Base-by-base conservation (phyloP, 164 flowering plant species). In the Piper longum region DNA sequence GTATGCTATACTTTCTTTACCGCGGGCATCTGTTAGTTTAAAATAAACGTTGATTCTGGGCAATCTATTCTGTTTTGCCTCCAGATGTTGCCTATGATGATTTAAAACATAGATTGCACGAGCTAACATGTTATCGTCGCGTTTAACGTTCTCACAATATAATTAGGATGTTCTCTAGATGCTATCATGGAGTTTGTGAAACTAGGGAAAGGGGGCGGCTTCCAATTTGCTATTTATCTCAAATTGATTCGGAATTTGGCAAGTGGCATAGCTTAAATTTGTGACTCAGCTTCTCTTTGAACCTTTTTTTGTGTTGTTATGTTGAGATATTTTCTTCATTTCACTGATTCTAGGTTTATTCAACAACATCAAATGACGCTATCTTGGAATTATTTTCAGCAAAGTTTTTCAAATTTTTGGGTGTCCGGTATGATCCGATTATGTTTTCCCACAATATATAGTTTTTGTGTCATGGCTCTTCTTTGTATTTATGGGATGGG, bases 111-210 rank as follows among this genome's bases (percentile, higher is more conserved):
- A 14, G 52, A 3, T 48, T 48, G 3, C 52, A 2, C 12, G 36
- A 26, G 36, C 36, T 26, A 26, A 26, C 36, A 26, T 48, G 52
- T 5, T 48, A 48, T 48, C 14, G 1, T 48, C 14, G 52, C 52
- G 3, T 2, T 48, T 41, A 57, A n/a, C 52, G 43, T 62, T 44
- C 18, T 57, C 41, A 9, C 55, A 13, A 19, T 62, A 36, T 57
- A 36, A 56, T 61, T 57, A 86, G 97, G 97, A 84, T 63, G 73
- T 87, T 60, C 81, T 54, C 68, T 93, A 76, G 97, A 88, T 68
- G 66, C 91, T 1, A 45, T 87, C 11, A 93, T 93, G 99, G 97
- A 93, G 76, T 82, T 83, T 67, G 95, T 87, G 65, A 90, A 87
- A 75, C 61, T 75, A 44, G 88, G 88, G 2, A 87, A 82, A 69